Evolutionary conservation across 352 stramenopile genomes (phyloP).

Genomic region (Phytopythium aichiense): DNA sequence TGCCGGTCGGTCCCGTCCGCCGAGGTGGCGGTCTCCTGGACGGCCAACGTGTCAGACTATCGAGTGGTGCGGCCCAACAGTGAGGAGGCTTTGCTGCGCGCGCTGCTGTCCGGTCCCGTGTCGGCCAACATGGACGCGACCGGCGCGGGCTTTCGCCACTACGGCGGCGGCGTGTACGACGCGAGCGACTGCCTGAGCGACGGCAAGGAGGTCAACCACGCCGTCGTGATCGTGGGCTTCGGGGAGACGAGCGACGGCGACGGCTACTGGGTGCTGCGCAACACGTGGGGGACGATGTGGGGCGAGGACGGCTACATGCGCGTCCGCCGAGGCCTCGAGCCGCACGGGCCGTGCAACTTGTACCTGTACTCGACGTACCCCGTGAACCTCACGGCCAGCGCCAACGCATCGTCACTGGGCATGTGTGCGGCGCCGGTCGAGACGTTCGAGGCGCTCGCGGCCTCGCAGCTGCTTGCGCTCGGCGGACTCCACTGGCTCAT

Average conservation of each 20-base stretch:
- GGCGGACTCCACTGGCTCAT: slow-evolving; percentile 31
- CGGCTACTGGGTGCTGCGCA: slow-evolving; percentile 88
- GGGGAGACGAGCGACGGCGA: slow-evolving; percentile 63
- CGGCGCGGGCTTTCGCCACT: slow-evolving; percentile 79
- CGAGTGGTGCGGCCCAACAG: slow-evolving; percentile 41
- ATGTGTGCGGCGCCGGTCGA: slow-evolving; percentile 27
- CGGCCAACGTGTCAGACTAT: slow-evolving; percentile 43
- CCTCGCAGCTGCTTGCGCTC: slow-evolving; percentile 34
- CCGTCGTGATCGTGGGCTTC: slow-evolving; percentile 84
- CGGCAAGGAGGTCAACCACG: slow-evolving; percentile 82
- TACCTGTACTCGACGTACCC: slow-evolving; percentile 75
- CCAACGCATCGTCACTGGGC: slow-evolving; percentile 15
- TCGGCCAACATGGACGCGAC: slow-evolving; percentile 75
- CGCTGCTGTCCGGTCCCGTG: slow-evolving; percentile 60
- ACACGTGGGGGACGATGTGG: slow-evolving; percentile 90
- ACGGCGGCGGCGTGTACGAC: slow-evolving; percentile 84
- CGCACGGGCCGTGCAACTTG: slow-evolving; percentile 65
- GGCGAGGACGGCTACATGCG: slow-evolving; percentile 81
- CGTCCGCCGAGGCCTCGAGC: slow-evolving; percentile 34
- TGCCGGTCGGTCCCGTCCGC: slow-evolving; percentile 24
- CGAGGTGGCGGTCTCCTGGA: slow-evolving; percentile 51
- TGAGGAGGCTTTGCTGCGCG: slow-evolving; percentile 58
- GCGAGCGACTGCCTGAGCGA: slow-evolving; percentile 67
- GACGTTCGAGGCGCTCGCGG: slow-evolving; percentile 36
- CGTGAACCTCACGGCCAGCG: slow-evolving; percentile 34